Conservation (phyloP, 768 basidiomycete species). For the Leucosporidium yakuticum region DNA sequence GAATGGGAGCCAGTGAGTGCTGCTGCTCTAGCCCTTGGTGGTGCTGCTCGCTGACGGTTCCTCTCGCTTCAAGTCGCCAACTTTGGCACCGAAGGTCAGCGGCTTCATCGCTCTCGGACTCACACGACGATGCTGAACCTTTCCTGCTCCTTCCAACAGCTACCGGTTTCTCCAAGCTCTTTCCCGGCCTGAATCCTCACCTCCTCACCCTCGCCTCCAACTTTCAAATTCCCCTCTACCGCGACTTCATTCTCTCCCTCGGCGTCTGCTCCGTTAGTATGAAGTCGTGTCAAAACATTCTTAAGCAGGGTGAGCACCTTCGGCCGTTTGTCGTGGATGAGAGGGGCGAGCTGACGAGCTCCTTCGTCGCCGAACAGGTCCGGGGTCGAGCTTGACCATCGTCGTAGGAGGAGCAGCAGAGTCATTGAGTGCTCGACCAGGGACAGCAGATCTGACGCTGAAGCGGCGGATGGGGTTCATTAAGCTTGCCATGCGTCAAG, state of each 20-base stretch:
- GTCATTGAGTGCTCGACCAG: constrained; percentile 85
- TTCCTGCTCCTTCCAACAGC: constrained; percentile 48
- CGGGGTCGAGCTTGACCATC: constrained; percentile 69
- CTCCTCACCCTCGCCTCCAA: constrained; percentile 80
- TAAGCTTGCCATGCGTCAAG: constrained; percentile 83
- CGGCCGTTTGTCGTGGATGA: background rate
- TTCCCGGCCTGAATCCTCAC: constrained; percentile 88
- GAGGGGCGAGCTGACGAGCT: no score
- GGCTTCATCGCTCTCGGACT: constrained; percentile 34
- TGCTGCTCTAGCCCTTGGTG: background rate
- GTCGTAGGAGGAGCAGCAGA: constrained; percentile 96
- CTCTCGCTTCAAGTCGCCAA: constrained; percentile 62
- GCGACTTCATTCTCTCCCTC: constrained; percentile 64
- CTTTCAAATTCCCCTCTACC: constrained; percentile 86
- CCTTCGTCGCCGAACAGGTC: constrained; percentile 40
- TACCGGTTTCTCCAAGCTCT: constrained; percentile 80
- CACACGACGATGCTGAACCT: no score
- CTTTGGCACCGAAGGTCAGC: constrained; percentile 80
- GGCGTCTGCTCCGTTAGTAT: constrained; percentile 93
- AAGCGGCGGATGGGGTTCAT: constrained; percentile 74
- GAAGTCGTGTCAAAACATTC: constrained; percentile 79
- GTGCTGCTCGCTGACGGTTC: constrained; percentile 6
- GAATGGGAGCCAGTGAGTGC: constrained; percentile 62
- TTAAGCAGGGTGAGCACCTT: constrained; percentile 51
- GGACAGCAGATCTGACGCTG: constrained; percentile 69